Evolutionary conservation across 768 basidiomycete genomes (phyloP), one percentile per base, ranked within the genome.

Genomic region (Termitomyces heimii): DNA sequence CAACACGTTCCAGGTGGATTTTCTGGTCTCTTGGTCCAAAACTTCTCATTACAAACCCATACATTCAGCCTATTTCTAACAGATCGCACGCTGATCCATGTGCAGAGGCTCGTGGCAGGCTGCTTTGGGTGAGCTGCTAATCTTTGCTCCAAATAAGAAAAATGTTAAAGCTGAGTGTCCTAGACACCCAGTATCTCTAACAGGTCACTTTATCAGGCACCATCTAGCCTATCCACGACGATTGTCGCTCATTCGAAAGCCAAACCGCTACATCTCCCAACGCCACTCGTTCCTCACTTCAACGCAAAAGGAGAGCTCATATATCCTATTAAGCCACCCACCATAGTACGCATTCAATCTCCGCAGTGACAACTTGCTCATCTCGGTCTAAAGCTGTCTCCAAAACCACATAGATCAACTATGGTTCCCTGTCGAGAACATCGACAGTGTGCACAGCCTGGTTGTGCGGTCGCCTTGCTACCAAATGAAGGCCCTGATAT

Each of bases 221-320:
- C 31, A 28, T 16, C 47, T 24, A 31, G 46, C 6, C 52, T 34
- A n/a, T 40, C 56, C 28, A 55, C 51, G 18, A 48, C 53, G 40
- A 10, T 53, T 18, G 7, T 53, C 9, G 51, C 53, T n/a, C 57
- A 59, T 31, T 22, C 47, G 35, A 40, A 26, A 40, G 50, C 47
- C 32, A 18, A 9, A 22, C n/a, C 20, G 7, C 28, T 57, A 14
- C 53, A 52, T 26, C 34, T 20, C 10, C 14, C 49, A 24, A 22
- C 22, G 13, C 45, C 45, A n/a, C 20, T 22, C 6, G n/a, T 26
- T 12, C 59, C 65, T 31, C 62, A 66, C 35, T 66, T 66, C 26
- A 66, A 62, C 43, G 28, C 63, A 20, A 58, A 48, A 50, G 63
- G 63, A 29, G 59, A 64, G 29, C 56, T 64, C 26, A 54, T 65